A percentile compares a stretch with the other conserved stretches of the same genome.
Conservation (phyloP, 2,329 filamentous ascomycete species). For the Ophiostoma populinum region DNA sequence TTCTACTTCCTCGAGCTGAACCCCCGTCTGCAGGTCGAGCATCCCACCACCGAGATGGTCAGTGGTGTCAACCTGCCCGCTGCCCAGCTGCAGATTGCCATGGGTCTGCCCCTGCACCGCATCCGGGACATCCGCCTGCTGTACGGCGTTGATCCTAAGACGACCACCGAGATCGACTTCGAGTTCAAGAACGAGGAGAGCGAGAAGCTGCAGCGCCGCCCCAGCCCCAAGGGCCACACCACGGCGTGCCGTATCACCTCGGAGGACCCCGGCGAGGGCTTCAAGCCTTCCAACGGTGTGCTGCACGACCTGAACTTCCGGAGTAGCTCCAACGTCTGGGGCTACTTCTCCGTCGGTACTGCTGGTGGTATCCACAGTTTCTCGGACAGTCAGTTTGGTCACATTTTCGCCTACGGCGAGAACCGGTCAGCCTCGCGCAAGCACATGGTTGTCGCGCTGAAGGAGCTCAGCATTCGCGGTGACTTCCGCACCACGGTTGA, state of each 20-base stretch:
- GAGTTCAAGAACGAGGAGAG: constrained; percentile 82
- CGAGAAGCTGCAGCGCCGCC: constrained; percentile 68
- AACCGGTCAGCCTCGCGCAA: constrained; percentile 91
- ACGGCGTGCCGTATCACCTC: constrained; percentile 98
- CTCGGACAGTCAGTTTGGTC: constrained; percentile 96
- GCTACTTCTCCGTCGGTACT: constrained; percentile 97
- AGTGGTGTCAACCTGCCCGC: constrained; percentile 93
- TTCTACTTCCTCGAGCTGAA: constrained; percentile 99
- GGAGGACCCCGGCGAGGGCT: constrained; percentile 94
- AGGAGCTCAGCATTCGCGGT: constrained; percentile 97
- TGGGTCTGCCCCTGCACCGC: constrained; percentile 91
- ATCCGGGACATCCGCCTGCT: constrained; percentile 91
- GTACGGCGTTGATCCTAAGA: constrained; percentile 87
- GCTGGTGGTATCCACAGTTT: constrained; percentile 97
- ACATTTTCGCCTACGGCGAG: constrained; percentile 98
- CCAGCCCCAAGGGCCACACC: constrained; percentile 87
- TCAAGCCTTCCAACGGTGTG: constrained; percentile 97
- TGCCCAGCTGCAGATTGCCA: constrained; percentile 94
- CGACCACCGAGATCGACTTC: constrained; percentile 79
- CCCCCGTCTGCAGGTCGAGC: constrained; percentile 97
- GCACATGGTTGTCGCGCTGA: constrained; percentile 97
- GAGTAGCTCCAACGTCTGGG: constrained; percentile 97
- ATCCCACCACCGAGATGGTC: constrained; percentile 98
- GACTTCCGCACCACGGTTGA: constrained; percentile 98
- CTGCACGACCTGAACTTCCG: constrained; percentile 99